Percentiles rank a stretch among this genome's conserved stretches.
Evolutionary conservation across 2,329 filamentous ascomycete species (phyloP).

Genomic region (Pseudogymnoascus pannorum): DNA sequence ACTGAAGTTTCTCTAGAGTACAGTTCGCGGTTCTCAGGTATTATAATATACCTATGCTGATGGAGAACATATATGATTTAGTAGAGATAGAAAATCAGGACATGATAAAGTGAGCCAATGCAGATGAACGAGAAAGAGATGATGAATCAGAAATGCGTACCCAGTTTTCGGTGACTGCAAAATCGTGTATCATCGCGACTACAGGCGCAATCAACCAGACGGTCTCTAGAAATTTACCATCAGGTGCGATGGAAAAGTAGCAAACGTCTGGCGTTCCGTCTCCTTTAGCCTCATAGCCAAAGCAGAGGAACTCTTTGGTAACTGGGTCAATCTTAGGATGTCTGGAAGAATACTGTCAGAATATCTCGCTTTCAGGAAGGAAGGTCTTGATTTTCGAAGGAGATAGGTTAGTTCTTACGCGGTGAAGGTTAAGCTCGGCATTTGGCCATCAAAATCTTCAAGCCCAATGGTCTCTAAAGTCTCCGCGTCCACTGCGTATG

Average conservation of each 20-base stretch:
- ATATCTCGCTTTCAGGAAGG: too few species aligned
- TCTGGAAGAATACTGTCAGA: too few species aligned
- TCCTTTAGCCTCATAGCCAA: constrained; percentile 42
- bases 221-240: constrained; percentile 38
- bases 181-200: constrained; percentile 45
- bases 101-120: too few species aligned
- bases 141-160: too few species aligned
- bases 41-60: too few species aligned
- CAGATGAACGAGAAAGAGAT: too few species aligned
- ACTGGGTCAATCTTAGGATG: constrained; percentile 46
- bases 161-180: constrained; percentile 39
- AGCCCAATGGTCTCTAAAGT: constrained; percentile 42
- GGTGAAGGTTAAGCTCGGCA: constrained; percentile 39
- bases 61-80: too few species aligned
- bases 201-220: constrained; percentile 41
- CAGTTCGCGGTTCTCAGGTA: too few species aligned
- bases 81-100: too few species aligned
- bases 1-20: too few species aligned
- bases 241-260: constrained; percentile 36
- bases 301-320: constrained; percentile 46
- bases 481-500: constrained; percentile 39
- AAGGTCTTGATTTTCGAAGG: too few species aligned
- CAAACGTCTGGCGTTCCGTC: constrained; percentile 38
- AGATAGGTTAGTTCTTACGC: too few species aligned
- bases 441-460: constrained; percentile 43